phyloP scores from a whole-genome alignment of 2,329 filamentous ascomycete species.

The Aaosphaeria pasadenensis region DNA sequence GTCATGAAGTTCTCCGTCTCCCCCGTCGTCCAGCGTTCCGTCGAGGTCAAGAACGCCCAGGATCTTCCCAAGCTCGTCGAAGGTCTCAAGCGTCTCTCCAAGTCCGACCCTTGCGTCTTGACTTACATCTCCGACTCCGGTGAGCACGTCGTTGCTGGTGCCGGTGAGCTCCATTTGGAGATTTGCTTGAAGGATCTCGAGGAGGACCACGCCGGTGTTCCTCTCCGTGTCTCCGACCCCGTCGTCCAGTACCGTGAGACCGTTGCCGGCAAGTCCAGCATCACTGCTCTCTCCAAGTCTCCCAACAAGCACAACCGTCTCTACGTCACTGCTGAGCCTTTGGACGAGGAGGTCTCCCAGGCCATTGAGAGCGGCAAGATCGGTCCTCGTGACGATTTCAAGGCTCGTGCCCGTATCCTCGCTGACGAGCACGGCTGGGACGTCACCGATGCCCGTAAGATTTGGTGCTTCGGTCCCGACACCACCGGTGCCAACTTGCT shows the following conservation, averaged over 20 bases:
- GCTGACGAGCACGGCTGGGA: conserved; percentile 99
- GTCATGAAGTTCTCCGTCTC: conserved; percentile 99
- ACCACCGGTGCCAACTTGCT: conserved; percentile 97
- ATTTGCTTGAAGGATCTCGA: conserved; percentile 99
- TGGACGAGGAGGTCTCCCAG: conserved; percentile 85
- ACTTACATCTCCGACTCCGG: conserved; percentile 85
- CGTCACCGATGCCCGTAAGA: conserved; percentile 99
- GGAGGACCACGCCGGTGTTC: conserved; percentile 98
- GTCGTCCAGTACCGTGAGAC: conserved; percentile 99
- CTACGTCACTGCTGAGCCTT: conserved; percentile 88
- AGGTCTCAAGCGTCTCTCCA: conserved; percentile 99
- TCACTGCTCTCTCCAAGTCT: conserved; percentile 97
- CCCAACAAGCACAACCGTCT: conserved; percentile 99
- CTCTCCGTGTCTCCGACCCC: conserved; percentile 95
- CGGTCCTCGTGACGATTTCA: conserved; percentile 95
- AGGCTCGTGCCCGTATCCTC: conserved; percentile 91
- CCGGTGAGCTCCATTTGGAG: conserved; percentile 98
- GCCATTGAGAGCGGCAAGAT: conserved; percentile 94
- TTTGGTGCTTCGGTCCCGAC: conserved; percentile 99
- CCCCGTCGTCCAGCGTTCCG: conserved; percentile 95
- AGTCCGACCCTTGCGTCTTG: conserved; percentile 98
- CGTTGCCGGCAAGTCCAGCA: conserved; percentile 78
- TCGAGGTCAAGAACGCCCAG: conserved; percentile 99
- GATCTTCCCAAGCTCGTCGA: conserved; percentile 99
- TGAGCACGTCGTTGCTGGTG: conserved; percentile 98